Evolutionary conservation across 2,329 filamentous ascomycete genomes (phyloP), one percentile per base, ranked within the genome.

Genomic region (Nannizziopsis arthrosporioides): DNA sequence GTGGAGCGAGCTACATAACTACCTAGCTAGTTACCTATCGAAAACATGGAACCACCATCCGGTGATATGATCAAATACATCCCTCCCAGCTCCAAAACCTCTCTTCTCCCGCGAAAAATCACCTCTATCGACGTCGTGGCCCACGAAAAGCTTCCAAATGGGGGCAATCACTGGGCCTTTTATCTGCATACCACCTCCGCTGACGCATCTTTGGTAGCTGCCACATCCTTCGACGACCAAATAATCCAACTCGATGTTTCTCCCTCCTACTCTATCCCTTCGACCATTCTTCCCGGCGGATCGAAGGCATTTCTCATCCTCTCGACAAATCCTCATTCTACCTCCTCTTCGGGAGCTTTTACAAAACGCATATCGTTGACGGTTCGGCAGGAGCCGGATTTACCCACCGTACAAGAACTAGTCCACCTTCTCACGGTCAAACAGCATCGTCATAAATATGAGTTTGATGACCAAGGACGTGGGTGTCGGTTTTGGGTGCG

Each of bases 161-260:
- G 47, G 34, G 47, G 47, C 14, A 49, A 49, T 35, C 47, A 44
- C 18, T 49, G 47, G 47, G 32, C 40, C 40, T 50, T 51, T 32
- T 44, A 47, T 35, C 43, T 52, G n/a, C 45, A 37, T 37, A 51
- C 36, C 35, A 36, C 30, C 11, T 19, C 48, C n/a, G 10, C 44
- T 7, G 22, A 15, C 19, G 10, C 18, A 7, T 5, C 36, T 11
- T 3, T 22, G 12, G 11, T 9, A 18, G 31, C 36, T n/a, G 10
- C 44, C 12, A 34, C 37, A 5, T 5, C 9, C 22, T 19, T 5
- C 18, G 44, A 47, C 44, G 7, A 34, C 37, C 51, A 48, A 37
- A 38, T 45, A 19, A 51, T 42, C 48, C 48, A 44, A 40, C 39
- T 48, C 30, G 46, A 48, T 32, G 35, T 48, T 32, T 42, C 46